Base-by-base conservation (phyloP, 495 filamentous ascomycete species). In the Penicillium angulare region DNA sequence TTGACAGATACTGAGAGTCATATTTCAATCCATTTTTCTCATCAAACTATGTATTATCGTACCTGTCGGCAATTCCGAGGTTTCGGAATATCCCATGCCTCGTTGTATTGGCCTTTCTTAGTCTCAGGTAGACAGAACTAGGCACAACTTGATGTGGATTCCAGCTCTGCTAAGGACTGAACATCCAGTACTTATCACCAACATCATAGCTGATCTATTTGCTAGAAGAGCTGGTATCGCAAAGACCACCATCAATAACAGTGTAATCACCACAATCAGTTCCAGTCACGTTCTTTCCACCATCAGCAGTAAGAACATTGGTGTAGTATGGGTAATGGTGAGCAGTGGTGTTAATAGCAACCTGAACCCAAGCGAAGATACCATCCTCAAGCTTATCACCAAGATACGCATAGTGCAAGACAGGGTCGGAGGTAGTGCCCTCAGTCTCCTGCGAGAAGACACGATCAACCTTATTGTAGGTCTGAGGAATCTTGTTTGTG, bases 311-410 rank as follows among this genome's bases (percentile, higher is more conserved):
- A 18, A 39, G 36, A 13, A 39, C 36, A 21, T 39, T 39, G 36
- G 36, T 39, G 36, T 39, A 39, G 36, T 39, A 39, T 9, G 36
- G 36, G 36, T 39, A 39, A 18, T 39, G 36, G 36, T 39, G 36
- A 20, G 36, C 36, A 20, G 36, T 21, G 18, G 36, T 39, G 18
- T 39, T 39, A 9, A 39, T 39, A 20, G 36, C 36, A 20, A 39
- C 36, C 36, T 39, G 36, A 12, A 39, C 36, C 36, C 36, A 39
- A 21, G 36, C 36, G 18, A 39, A 39, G 36, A 39, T 39, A 39
- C 36, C 36, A 39, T 39, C 36, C 18, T 39, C 36, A 39, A 39
- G 9, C 20, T 39, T 39, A 18, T 39, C 36, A 39, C 36, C 36
- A 20, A 39, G 36, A 9, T 39, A 39, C 3, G 36, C 18, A 12